Percentiles rank a stretch among this genome's conserved stretches.
Conservation (phyloP, 2,329 filamentous ascomycete species). For the Trichoderma endophyticum region DNA sequence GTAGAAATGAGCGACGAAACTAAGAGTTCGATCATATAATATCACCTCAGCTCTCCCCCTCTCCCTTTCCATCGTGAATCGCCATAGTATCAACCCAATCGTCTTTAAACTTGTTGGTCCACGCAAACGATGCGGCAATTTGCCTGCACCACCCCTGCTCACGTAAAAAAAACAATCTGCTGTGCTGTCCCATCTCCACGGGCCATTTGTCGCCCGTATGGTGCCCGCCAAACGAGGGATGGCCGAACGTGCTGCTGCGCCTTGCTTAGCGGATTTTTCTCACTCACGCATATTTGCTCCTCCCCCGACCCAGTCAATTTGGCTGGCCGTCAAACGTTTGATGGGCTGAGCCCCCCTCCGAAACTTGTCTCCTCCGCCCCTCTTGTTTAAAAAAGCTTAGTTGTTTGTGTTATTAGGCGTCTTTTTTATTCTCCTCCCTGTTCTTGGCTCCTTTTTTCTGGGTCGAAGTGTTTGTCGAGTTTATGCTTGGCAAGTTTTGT, state of each 20-base stretch:
- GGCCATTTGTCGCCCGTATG: not conserved
- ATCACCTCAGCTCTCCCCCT: not conserved
- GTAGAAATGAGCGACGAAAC: not conserved
- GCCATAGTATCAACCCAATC: not conserved
- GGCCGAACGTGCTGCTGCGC: not conserved
- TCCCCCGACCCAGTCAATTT: not conserved
- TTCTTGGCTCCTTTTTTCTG: not conserved
- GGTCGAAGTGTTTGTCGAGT: not conserved
- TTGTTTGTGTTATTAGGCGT: not conserved
- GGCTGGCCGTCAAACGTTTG: not conserved
- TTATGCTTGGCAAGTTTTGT: not conserved
- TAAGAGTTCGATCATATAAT: not conserved
- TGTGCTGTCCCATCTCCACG: not conserved
- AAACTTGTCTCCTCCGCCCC: not conserved
- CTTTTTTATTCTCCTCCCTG: not conserved
- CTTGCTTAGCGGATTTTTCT: constrained; percentile 6
- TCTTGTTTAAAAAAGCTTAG: constrained; percentile 11
- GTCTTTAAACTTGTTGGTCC: not conserved
- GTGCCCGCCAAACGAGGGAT: not conserved
- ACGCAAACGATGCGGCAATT: not conserved
- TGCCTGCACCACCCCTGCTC: not conserved
- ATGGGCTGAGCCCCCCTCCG: not conserved
- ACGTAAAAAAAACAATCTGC: not conserved
- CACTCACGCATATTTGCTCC: not conserved
- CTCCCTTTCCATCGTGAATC: not conserved